Conservation (phyloP, 371 early-diverging fungal species). For the Rozella allomycis region DNA sequence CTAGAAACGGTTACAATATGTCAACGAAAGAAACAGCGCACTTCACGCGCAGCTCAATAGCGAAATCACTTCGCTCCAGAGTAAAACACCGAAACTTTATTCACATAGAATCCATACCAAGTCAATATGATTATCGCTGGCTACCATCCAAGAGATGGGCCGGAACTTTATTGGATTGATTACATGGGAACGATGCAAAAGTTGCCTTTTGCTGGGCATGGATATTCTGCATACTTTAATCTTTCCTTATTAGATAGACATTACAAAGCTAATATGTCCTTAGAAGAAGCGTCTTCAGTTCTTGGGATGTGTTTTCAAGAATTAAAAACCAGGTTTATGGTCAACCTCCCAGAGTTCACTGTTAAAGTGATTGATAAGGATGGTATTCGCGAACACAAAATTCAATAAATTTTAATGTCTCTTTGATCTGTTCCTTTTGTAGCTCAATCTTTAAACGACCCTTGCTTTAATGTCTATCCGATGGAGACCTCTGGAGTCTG, state of each 20-base stretch:
- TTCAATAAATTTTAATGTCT: constrained; percentile 1
- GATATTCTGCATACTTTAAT: constrained; percentile 74
- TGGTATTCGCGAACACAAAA: constrained; percentile 39
- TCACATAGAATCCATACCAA: constrained; percentile 48
- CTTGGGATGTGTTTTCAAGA: constrained; percentile 64
- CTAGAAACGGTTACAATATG: constrained; percentile 58
- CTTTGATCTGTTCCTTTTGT: no score
- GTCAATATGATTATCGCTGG: constrained; percentile 81
- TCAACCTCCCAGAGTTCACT: constrained; percentile 56
- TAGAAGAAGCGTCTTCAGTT: constrained; percentile 59
- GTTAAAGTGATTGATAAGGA: constrained; percentile 63
- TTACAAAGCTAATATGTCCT: constrained; percentile 53
- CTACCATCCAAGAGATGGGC: constrained; percentile 42
- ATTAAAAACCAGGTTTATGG: constrained; percentile 62
- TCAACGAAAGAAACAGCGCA: constrained; percentile 55
- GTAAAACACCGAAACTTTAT: constrained; percentile 16
- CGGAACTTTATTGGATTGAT: constrained; percentile 81
- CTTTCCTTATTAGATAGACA: constrained; percentile 80
- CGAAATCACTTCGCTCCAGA: constrained; percentile 60
- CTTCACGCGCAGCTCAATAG: constrained; percentile 66
- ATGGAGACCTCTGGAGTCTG: no score
- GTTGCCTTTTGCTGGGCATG: constrained; percentile 76
- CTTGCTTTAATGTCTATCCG: no score
- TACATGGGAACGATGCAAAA: constrained; percentile 57
- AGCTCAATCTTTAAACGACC: no score